Evolutionary conservation across 163 green algal species (phyloP), one percentile per base, ranked within the genome.

Genomic region (Volvox carteri): DNA sequence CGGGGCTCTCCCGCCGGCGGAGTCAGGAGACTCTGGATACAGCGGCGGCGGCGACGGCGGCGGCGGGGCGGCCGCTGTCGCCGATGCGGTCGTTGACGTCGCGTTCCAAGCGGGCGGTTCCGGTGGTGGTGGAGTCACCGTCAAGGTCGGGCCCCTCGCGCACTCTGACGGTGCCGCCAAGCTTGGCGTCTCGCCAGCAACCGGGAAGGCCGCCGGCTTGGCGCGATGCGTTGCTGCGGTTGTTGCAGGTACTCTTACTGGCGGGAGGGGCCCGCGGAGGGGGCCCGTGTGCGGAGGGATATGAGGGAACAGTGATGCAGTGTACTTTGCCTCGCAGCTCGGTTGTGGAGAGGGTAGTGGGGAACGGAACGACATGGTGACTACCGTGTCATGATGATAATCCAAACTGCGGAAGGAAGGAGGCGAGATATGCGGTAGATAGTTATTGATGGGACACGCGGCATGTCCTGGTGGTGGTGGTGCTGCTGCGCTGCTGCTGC

Each of bases 181-280:
- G 7, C 1, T 8, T 65, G 6, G 75, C 46, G 4, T 25, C 54
- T 2, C 8, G 77, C 23, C 77, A 70, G 50, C 77, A 73, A 21
- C 30, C 18, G n/a, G 12, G 35, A n/a, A 23, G 42, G 41, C 35
- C 39, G 41, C 25, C 50, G 19, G 44, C 62, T 2, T 86, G 79
- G 79, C 68, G 68, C 18, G 79, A 86, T 11, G 79, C 39, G 28
- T 60, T 86, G 42, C 44, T 78, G 54, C 60, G 67, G 18, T 35
- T 86, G 44, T 30, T 86, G 78, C 78, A 86, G 78, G 78, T 77
- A 35, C n/a, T 28, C 58, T 33, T 28, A 23, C 58, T 28, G 9
- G 25, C 58, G 9, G 58, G 25, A 70, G 8, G 58, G 9, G 6
- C 5, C 11, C 19, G 65, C 9, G 6, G n/a, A 44, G 65, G 21